phyloP scores from a whole-genome alignment of 2,329 filamentous ascomycete genomes.

The Colletotrichum aenigma region DNA sequence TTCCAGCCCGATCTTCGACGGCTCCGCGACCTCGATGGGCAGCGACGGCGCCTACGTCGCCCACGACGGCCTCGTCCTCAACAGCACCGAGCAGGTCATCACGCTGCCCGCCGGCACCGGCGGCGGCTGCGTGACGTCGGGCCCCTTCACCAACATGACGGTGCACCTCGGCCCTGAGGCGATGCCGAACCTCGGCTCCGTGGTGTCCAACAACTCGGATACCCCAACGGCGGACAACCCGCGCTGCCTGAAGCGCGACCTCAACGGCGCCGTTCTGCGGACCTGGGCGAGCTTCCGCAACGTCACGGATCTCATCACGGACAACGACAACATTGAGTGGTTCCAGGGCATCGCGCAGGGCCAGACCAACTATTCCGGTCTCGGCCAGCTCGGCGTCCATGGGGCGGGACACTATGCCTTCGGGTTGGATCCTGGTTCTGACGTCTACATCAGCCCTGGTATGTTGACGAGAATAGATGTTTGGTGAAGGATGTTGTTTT shows the following conservation, averaged over 20 bases:
- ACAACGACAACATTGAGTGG: neutral
- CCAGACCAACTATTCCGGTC: conserved; percentile 26
- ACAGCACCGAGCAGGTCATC: conserved; percentile 17
- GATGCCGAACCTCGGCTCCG: conserved; percentile 9
- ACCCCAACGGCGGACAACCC: conserved; percentile 40
- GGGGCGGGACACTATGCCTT: conserved; percentile 44
- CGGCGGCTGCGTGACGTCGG: conserved; percentile 45
- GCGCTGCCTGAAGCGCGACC: conserved; percentile 44
- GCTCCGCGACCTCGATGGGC: conserved; percentile 38
- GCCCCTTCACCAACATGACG: conserved; percentile 41
- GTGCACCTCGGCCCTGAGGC: conserved; percentile 39
- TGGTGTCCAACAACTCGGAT: conserved; percentile 14
- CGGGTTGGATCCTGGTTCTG: conserved; percentile 49
- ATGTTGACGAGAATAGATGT: neutral
- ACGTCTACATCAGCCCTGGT: conserved; percentile 46
- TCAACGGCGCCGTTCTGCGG: conserved; percentile 24
- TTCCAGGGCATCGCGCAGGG: conserved; percentile 42
- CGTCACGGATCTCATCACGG: conserved; percentile 33
- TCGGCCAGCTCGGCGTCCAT: conserved; percentile 39
- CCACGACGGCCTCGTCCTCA: conserved; percentile 22
- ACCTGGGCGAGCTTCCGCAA: conserved; percentile 25
- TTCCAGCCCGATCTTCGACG: conserved; percentile 42
- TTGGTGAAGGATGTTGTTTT: neutral
- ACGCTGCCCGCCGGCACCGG: conserved; percentile 49
- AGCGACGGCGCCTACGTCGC: conserved; percentile 38